A percentile compares a stretch with the other conserved stretches of the same genome.
Evolutionary conservation across 164 flowering plant genomes (phyloP).

Genomic region (Brasenia schreberi): DNA sequence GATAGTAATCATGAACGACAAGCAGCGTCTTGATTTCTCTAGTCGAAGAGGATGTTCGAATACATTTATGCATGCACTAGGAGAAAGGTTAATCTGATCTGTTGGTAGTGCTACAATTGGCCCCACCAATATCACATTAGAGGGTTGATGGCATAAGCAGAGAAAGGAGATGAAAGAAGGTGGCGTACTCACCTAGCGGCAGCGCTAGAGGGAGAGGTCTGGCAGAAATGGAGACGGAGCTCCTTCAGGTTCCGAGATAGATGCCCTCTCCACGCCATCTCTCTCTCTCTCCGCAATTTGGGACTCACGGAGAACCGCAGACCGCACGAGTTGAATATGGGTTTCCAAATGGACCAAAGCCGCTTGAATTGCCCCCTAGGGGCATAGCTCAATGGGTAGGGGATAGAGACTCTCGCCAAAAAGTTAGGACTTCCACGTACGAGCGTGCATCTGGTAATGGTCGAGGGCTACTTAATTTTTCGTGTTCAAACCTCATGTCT

Average conservation of each 20-base stretch:
- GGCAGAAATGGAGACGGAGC: conserved; percentile 73
- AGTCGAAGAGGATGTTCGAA: neutral
- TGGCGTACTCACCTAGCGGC: conserved; percentile 33
- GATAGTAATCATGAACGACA: neutral
- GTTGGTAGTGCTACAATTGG: too few relatives aligned
- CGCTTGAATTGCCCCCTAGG: too few relatives aligned
- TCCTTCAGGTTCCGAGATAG: conserved; percentile 36
- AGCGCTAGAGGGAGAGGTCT: conserved; percentile 63
- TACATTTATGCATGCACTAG: neutral
- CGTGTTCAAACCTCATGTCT: too few relatives aligned
- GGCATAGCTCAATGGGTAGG: too few relatives aligned
- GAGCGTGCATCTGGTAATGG: too few relatives aligned
- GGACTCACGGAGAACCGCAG: too few relatives aligned
- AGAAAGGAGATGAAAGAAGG: neutral
- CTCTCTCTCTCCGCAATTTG: neutral
- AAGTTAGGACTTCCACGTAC: too few relatives aligned
- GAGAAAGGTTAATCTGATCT: neutral
- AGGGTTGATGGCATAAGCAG: neutral
- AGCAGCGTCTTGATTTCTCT: too few relatives aligned
- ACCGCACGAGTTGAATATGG: too few relatives aligned
- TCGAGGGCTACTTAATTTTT: too few relatives aligned
- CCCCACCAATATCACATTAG: neutral
- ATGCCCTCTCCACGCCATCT: conserved; percentile 10
- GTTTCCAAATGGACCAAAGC: too few relatives aligned
- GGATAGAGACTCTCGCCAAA: too few relatives aligned